Evolutionary conservation across 1,139 yeast species (phyloP), one percentile per base, ranked within the genome.

Genomic region (Zhuliangozyma parablackwelliae): DNA sequence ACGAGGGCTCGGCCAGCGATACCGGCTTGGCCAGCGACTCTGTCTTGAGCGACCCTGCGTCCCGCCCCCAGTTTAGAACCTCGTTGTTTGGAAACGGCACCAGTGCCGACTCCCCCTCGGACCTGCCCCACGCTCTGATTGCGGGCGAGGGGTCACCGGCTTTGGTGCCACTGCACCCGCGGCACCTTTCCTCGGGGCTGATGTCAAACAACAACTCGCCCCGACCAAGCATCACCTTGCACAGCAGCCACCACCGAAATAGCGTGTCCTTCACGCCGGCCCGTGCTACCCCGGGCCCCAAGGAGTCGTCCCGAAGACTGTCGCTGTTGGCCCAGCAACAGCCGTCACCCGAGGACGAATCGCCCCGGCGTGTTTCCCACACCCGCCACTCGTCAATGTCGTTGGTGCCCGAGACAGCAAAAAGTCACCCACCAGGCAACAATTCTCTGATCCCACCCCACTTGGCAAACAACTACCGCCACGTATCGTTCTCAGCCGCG

Each of bases 401-500:
- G 7, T 7, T 23, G 7, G 21, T 16, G 21, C 21, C 16, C 16
- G 16, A 16, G 24, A 28, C 21, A 26, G 29, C 21, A 32, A 28
- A 12, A 26, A 23, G 16, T 26, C 34, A 10, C 26, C 32, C 10
- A 26, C 20, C 13, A 11, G 27, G 20, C 30, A 29, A 28, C 40
- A 36, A 29, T 29, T 20, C 20, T 10, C 29, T 26, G 9, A 20
- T 40, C 21, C 39, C 44, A 33, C 29, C 45, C 24, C 44, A 46
- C 32, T 33, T 42, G 11, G 26, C 27, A 31, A 40, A 40, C 42
- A 35, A 48, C 29, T 48, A 43, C 34, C 52, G 95, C 29, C 92
- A 84, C 52, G 82, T 85, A 25, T 87, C 96, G 1, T 89, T 86
- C 54, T 80, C 89, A 6, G 96, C 96, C 0, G 79, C 88, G 1